Conservation (phyloP, 805 yeast species). For the Zygoascus bituminiphila region DNA sequence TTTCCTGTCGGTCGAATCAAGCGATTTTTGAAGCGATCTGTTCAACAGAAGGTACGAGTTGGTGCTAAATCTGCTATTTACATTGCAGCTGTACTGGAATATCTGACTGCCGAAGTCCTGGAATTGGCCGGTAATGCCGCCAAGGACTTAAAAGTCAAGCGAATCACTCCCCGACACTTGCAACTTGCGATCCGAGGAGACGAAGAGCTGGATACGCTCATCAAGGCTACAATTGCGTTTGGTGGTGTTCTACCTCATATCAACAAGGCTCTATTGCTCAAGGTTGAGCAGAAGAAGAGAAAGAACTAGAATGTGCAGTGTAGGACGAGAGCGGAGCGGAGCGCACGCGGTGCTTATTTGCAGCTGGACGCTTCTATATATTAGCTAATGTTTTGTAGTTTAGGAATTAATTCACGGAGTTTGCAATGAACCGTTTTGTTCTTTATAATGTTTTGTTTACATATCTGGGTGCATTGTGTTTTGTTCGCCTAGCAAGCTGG, state of each 20-base stretch:
- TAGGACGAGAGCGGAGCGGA: no score
- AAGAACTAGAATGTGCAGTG: slow-evolving; percentile 2
- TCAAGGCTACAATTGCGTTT: slow-evolving; percentile 84
- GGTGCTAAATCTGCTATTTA: slow-evolving; percentile 90
- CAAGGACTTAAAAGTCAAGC: slow-evolving; percentile 86
- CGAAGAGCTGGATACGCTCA: slow-evolving; percentile 89
- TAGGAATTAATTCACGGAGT: not conserved
- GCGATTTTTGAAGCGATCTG: slow-evolving; percentile 86
- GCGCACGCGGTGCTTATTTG: no score
- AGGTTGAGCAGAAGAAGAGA: slow-evolving; percentile 49
- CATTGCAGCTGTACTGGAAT: slow-evolving; percentile 91
- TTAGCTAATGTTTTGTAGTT: not conserved
- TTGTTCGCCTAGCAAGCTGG: not conserved
- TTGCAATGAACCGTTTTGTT: not conserved
- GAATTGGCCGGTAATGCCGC: slow-evolving; percentile 99
- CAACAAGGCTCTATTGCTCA: slow-evolving; percentile 69
- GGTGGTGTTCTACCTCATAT: slow-evolving; percentile 98
- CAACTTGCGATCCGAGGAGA: slow-evolving; percentile 97
- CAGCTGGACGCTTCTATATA: not conserved
- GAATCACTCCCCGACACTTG: slow-evolving; percentile 96
- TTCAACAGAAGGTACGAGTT: slow-evolving; percentile 75
- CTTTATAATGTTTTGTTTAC: not conserved
- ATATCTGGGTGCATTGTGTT: not conserved
- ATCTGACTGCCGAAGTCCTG: slow-evolving; percentile 91
- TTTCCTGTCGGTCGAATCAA: slow-evolving; percentile 99